Conservation (phyloP, 805 yeast species). For the Yamadazyma endophytica region DNA sequence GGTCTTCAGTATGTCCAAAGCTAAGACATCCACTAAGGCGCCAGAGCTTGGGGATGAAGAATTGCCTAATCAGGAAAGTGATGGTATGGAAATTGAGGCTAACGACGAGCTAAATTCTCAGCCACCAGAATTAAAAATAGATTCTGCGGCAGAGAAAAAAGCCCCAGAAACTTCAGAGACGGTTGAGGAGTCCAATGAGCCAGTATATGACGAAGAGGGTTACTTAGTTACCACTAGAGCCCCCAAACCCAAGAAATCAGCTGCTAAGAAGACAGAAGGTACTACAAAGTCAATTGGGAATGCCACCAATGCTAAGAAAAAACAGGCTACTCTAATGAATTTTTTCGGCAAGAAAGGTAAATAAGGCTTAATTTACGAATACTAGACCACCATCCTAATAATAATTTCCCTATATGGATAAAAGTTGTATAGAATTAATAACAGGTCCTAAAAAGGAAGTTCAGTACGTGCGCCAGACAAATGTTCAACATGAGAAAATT, state of each 20-base stretch:
- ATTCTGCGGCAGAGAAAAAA: slow-evolving; percentile 7
- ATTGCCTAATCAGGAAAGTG: no score
- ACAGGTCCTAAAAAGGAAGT: no score
- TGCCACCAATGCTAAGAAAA: slow-evolving; percentile 20
- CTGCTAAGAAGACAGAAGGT: slow-evolving; percentile 7
- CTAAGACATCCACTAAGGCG: no score
- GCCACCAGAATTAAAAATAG: background rate
- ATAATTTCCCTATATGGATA: background rate
- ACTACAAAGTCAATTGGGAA: slow-evolving; percentile 7
- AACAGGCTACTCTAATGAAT: slow-evolving; percentile 43
- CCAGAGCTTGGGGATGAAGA: no score
- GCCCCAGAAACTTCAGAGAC: no score
- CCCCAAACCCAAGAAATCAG: slow-evolving; percentile 5
- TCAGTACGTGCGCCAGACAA: no score
- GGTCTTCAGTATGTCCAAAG: slow-evolving; percentile 3
- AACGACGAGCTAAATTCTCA: slow-evolving; percentile 2
- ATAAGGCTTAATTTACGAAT: no score
- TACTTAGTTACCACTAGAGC: slow-evolving; percentile 34
- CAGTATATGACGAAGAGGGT: slow-evolving; percentile 47
- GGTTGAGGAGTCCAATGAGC: slow-evolving; percentile 9
- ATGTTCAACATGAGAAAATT: no score
- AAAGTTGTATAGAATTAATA: no score
- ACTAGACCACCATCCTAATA: background rate
- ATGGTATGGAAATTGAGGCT: no score
- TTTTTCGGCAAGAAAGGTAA: slow-evolving; percentile 37